Base-by-base conservation (phyloP, 192 early-diverging fungal species). In the Thamnidium elegans region DNA sequence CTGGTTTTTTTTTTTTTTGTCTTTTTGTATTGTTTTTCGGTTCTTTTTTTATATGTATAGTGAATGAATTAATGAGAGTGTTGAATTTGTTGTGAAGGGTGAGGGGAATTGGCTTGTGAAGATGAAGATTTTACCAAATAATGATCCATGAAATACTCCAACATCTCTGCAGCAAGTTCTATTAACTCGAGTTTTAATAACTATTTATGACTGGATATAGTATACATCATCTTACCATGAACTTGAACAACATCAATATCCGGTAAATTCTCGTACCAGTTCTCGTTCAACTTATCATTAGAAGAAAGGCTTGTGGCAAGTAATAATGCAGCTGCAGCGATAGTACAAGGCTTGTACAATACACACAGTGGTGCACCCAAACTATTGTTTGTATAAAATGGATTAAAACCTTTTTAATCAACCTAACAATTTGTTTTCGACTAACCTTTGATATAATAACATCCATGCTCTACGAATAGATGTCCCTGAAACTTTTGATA, bases 381-480 rank as follows among this genome's bases (percentile, higher is more conserved):
- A 31, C 71, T 73, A 48, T 39, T 39, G 1, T 9, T 39, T 39
- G 9, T 26, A 26, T 26, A 26, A 26, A 26, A 26, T 26, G 26
- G 26, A 26, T 26, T 26, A 10, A 39, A 39, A 39, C 36, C 9
- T 39, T 39, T 39, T 39, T 10, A 39, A 39, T 39, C 36, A 39
- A 39, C 15, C 8, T 20, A 45, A 7, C 10, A 36, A 42, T 31
- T 52, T 32, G 15, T 26, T 32, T 13, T 48, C 17, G 36, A 56
- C 45, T 60, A 39, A 75, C 73, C 78, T 77, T 36, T 86, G 79
- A 55, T 63, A 72, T 17, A 86, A 56, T 30, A 86, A 77, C 44
- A 65, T 73, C 84, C 84, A 86, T 32, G 82, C 78, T 69, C 75
- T 78, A 58, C 78, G 76, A 4, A 61, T 62, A 51, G 70, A 31